Evolutionary conservation across 352 stramenopile species (phyloP), one percentile per base, ranked within the genome.

Genomic region (Globisporangium spiculum): DNA sequence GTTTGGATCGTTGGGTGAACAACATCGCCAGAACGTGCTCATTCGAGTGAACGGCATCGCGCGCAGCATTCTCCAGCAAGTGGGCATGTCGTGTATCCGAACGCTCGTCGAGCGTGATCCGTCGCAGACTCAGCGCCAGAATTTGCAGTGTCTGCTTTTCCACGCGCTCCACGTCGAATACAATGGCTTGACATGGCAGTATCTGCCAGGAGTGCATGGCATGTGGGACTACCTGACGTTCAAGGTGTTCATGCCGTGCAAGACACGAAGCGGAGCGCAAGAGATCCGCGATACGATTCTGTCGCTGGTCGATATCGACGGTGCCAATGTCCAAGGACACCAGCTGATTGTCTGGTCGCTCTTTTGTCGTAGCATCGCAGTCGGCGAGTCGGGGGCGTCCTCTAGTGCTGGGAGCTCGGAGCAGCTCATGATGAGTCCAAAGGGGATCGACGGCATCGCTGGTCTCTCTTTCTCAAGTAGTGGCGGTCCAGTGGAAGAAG

Each of bases 101-200:
- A 93, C 88, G 5, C 75, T 96, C 1, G 82, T 90, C 12, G 88
- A 96, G 71, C 80, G 86, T 16, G 85, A 96, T 48, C 84, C 88
- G 24, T 62, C 70, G 3, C 74, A 92, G 22, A 90, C 94, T 73
- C 77, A 74, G 12, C 72, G 74, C 18, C 75, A 89, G 34, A 84
- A 82, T 55, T 57, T 94, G 7, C 83, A 89, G 46, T 89, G 83
- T 67, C 64, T 92, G 30, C 71, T 96, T 7, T 94, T 94, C 72
- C 85, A 87, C 44, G 86, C 86, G 38, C 80, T 96, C 12, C 84
- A 96, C 50, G 76, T 84, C 5, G 85, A 92, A 66, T 85, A 81
- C 60, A 92, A 77, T 24, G 75, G 72, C 4, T 50, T 89, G 26
- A 75, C 72, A 34, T 96, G 87, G 86, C 64, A 66, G 1, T 91